Evolutionary conservation across 441 rosid species (phyloP).

Genomic region (Flueggea neowawraea): DNA sequence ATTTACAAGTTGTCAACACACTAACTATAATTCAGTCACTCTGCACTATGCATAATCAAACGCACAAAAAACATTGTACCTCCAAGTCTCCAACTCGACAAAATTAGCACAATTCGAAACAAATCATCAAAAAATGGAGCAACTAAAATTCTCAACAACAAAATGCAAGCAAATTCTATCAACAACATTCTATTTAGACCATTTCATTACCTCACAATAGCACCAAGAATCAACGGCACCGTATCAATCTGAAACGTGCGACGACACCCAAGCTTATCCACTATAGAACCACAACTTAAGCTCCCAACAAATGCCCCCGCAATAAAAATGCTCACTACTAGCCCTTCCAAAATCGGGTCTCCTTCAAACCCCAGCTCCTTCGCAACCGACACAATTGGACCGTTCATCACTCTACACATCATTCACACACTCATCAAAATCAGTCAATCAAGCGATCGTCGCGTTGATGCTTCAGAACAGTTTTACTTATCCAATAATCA

Average conservation of each 20-base stretch:
- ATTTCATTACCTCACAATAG: constrained; percentile 47
- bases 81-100: too few species aligned
- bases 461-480: too few species aligned
- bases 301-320: constrained; percentile 86
- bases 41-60: too few species aligned
- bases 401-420: constrained; percentile 71
- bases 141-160: neutral
- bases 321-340: constrained; percentile 80
- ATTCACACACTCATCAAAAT: constrained; percentile 6
- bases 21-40: too few species aligned
- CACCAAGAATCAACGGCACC: constrained; percentile 60
- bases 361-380: constrained; percentile 80
- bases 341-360: constrained; percentile 61
- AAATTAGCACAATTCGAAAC: too few species aligned
- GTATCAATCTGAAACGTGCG: constrained; percentile 65
- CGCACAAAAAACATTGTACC: too few species aligned
- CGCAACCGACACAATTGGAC: constrained; percentile 71
- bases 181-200: neutral
- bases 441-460: neutral
- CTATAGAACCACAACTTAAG: constrained; percentile 50
- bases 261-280: constrained; percentile 62
- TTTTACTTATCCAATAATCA: too few species aligned
- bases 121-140: too few species aligned
- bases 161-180: neutral
- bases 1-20: too few species aligned